phyloP scores from a whole-genome alignment of 2,329 filamentous ascomycete genomes.

The Arthrobotrys pseudoclavata region DNA sequence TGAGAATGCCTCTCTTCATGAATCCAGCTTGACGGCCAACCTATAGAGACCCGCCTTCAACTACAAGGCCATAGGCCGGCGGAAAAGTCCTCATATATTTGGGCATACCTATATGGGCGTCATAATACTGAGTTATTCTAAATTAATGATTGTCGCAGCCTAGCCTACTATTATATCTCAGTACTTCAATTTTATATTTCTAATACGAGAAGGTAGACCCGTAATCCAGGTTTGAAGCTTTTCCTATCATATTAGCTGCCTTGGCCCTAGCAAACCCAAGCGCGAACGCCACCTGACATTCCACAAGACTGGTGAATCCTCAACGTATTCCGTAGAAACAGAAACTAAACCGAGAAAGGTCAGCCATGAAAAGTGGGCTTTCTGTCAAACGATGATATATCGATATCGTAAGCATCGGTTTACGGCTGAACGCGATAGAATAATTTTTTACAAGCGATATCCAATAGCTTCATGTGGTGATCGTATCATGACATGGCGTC shows the following conservation, averaged over 20 bases:
- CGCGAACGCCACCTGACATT: not conserved
- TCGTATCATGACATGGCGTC: too few species aligned
- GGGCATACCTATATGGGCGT: too few species aligned
- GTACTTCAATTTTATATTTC: not conserved
- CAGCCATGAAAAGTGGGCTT: not conserved
- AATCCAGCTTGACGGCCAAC: too few species aligned
- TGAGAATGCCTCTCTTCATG: too few species aligned
- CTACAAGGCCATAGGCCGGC: too few species aligned
- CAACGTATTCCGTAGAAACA: not conserved
- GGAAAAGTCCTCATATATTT: too few species aligned
- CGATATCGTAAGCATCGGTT: too few species aligned
- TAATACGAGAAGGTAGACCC: not conserved
- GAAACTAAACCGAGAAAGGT: constrained; percentile 13
- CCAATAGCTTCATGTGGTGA: not conserved
- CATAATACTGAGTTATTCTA: not conserved
- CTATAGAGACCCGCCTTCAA: too few species aligned
- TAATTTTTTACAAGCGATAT: too few species aligned
- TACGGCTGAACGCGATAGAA: too few species aligned
- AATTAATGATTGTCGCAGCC: too few species aligned
- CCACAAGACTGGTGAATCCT: not conserved
- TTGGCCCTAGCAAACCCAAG: not conserved
- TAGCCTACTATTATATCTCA: not conserved
- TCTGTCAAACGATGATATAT: not conserved
- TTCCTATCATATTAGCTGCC: not conserved
- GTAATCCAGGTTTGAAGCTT: not conserved